Evolutionary conservation across 202 grass and related monocot species (phyloP).

Genomic region (Zizania palustris): DNA sequence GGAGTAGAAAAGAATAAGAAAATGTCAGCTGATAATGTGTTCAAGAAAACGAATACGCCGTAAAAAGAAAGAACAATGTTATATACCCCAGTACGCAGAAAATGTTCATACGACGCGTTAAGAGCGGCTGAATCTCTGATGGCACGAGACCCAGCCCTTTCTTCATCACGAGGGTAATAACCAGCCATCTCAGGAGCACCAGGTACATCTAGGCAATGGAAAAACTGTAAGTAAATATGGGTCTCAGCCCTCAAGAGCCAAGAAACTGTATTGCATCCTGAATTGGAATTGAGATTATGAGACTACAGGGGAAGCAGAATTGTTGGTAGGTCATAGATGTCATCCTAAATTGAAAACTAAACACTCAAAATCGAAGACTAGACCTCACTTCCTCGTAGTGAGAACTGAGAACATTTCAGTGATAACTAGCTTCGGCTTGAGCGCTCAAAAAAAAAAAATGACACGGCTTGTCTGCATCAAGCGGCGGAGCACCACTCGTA

Average conservation of each 20-base stretch:
- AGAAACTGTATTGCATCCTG: background rate
- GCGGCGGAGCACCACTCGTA: background rate
- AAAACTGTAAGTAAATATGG: conserved; percentile 35
- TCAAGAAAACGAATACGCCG: conserved; percentile 2
- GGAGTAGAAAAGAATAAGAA: conserved; percentile 19
- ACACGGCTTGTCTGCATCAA: background rate
- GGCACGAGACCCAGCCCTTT: conserved; percentile 65
- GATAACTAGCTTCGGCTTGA: background rate
- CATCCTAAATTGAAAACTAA: background rate
- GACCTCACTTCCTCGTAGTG: background rate
- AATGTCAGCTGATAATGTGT: conserved; percentile 26
- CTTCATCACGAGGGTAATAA: conserved; percentile 89
- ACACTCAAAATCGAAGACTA: background rate
- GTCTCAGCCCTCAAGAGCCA: background rate
- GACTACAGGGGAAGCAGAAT: background rate
- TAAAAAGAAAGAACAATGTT: background rate
- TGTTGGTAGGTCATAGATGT: background rate
- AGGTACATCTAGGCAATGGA: conserved; percentile 54
- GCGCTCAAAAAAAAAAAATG: background rate
- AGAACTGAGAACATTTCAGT: too few relatives aligned
- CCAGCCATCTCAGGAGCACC: conserved; percentile 70
- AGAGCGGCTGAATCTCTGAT: conserved; percentile 77
- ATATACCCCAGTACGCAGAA: conserved; percentile 91
- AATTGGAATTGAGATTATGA: too few relatives aligned
- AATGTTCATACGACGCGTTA: conserved; percentile 87